Conservation (phyloP, 2,329 filamentous ascomycete genomes). For the Decorospora gaudefroyi region DNA sequence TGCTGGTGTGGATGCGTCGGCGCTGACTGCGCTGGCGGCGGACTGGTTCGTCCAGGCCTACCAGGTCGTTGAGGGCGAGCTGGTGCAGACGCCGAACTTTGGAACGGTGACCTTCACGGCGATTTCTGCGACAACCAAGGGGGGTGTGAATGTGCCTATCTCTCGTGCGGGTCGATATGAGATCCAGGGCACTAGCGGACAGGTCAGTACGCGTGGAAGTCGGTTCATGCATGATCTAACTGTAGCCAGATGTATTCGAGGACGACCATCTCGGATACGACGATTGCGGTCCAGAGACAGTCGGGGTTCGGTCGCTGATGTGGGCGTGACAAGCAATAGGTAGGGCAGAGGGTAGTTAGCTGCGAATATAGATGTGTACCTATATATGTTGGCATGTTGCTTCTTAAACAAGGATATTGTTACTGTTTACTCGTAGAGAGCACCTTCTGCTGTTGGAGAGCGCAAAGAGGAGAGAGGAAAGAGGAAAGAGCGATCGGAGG, state of each 20-base stretch:
- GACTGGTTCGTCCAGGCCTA: constrained; percentile 37
- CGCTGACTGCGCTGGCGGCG: constrained; percentile 25
- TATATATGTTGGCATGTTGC: too few species aligned
- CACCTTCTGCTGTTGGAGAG: too few species aligned
- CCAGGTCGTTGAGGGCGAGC: constrained; percentile 26
- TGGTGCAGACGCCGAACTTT: constrained; percentile 27
- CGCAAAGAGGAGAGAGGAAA: not conserved
- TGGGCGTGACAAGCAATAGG: not conserved
- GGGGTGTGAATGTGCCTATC: constrained; percentile 21
- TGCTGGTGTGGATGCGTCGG: constrained; percentile 13
- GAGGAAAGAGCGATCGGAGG: not conserved
- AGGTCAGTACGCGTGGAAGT: constrained; percentile 12
- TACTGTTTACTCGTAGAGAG: too few species aligned
- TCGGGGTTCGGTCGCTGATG: too few species aligned
- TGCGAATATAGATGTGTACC: too few species aligned
- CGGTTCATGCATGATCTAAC: not conserved
- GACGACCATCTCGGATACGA: constrained; percentile 26
- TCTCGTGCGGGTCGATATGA: constrained; percentile 30
- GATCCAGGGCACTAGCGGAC: constrained; percentile 33
- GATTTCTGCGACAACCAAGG: constrained; percentile 23
- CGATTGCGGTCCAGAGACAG: constrained; percentile 20
- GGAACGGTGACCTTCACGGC: constrained; percentile 29
- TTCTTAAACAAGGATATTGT: too few species aligned
- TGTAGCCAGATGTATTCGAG: constrained; percentile 26
- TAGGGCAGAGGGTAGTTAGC: not conserved